Percentiles rank a stretch among this genome's conserved stretches.
phyloP scores from a whole-genome alignment of 2,329 filamentous ascomycete species.

The Neurospora sp. region DNA sequence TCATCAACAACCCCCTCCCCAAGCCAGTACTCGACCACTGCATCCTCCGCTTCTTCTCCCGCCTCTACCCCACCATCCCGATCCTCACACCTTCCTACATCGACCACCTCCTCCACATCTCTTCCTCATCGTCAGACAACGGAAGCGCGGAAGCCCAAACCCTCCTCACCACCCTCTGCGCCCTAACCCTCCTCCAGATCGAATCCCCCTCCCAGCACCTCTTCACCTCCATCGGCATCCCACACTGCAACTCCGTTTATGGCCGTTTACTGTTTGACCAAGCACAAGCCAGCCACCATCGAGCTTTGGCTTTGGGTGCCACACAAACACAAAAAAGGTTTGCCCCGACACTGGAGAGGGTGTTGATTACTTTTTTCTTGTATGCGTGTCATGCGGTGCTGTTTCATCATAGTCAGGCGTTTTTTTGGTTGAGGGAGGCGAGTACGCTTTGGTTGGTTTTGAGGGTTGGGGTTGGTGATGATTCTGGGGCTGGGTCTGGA shows the following conservation, averaged over 20 bases:
- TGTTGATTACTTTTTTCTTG: conserved; percentile 32
- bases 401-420: conserved; percentile 33
- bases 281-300: conserved; percentile 25
- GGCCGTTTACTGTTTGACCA: conserved; percentile 29
- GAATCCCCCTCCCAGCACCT: conserved; percentile 25
- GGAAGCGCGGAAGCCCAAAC: conserved; percentile 16
- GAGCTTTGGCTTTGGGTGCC: conserved; percentile 1
- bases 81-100: conserved; percentile 30
- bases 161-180: conserved; percentile 29
- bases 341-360: conserved; percentile 28
- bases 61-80: conserved; percentile 32
- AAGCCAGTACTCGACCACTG: conserved; percentile 27
- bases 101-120: not conserved
- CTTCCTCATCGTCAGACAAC: too few relatives aligned
- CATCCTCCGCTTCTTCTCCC: conserved; percentile 28
- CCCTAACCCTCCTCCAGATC: conserved; percentile 31
- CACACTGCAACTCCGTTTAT: conserved; percentile 27
- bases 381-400: conserved; percentile 33
- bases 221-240: conserved; percentile 21
- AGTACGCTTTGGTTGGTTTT: conserved; percentile 31
- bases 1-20: conserved; percentile 23
- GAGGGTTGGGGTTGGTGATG: too few relatives aligned
- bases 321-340: conserved; percentile 19
- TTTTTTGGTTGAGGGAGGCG: conserved; percentile 32
- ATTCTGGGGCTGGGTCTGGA: too few relatives aligned